Base-by-base conservation (phyloP, 225 moss, liverwort and hornwort species). In the Bryoerythrophyllum caledonicum region DNA sequence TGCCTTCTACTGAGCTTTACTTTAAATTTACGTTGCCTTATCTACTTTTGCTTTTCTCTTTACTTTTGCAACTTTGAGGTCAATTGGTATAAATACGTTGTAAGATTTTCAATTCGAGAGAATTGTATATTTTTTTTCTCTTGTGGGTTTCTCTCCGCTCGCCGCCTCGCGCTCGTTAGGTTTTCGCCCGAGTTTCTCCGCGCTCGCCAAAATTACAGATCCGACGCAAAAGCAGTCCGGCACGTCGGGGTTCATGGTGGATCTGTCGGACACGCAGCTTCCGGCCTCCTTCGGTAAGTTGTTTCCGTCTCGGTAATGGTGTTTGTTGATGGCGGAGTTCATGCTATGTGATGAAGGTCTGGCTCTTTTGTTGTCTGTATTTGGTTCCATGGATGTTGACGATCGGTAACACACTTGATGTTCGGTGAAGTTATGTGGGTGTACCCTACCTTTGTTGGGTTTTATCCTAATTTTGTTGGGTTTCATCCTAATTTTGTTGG, bases 221-320 rank as follows among this genome's bases (percentile, higher is more conserved):
- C 80, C 80, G 70, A 37, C 44, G 74, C 68, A 19, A 0, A 75
- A 77, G 78, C 78, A 82, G 85, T 65, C 80, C 43, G 77, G 80
- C 74, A 82, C 88, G 85, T 82, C 82, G 66, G 85, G 78, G 88
- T 85, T 88, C 85, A 82, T 85, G 88, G 82, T 80, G 80, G 82
- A 85, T 69, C 43, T 80, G 88, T 88, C 85, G 82, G 85, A 85
- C 69, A 82, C 88, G 73, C 69, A 80, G 78, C 80, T 85, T 82
- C 78, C 82, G 85, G 76, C 80, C 82, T 73, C 85, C 78, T 82
- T 76, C 54, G 88, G 63, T 63, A 23, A 13, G 21, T 40, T 23
- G 38, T 20, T 61, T 21, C 62, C 9, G 10, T 8, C 10, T 38
- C 9, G 38, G 38, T 38, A 8, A 38, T 34, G 6, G 6, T 68